phyloP scores from a whole-genome alignment of 1,284 basidiomycete species.

The Malassezia arunalokei region DNA sequence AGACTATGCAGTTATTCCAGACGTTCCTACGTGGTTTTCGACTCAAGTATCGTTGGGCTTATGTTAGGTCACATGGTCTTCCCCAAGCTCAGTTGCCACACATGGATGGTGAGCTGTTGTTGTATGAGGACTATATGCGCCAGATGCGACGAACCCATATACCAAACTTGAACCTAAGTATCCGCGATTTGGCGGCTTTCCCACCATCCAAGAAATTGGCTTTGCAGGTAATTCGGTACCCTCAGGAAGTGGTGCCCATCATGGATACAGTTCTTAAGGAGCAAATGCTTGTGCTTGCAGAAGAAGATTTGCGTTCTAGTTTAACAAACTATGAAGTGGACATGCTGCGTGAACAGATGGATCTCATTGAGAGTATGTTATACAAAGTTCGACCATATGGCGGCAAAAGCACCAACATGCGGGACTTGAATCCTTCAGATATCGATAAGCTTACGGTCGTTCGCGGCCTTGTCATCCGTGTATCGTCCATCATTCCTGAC shows the following conservation, averaged over 20 bases:
- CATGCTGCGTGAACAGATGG: slow-evolving; percentile 51
- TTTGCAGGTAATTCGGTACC: slow-evolving; percentile 63
- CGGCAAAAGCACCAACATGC: slow-evolving; percentile 52
- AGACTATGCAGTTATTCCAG: slow-evolving; percentile 80
- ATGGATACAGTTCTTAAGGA: slow-evolving; percentile 95
- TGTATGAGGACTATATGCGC: slow-evolving; percentile 72
- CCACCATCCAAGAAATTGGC: slow-evolving; percentile 67
- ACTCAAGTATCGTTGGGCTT: slow-evolving; percentile 70
- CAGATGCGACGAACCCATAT: slow-evolving; percentile 74
- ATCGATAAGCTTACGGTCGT: slow-evolving; percentile 66
- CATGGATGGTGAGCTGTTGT: slow-evolving; percentile 40
- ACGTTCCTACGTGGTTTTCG: slow-evolving; percentile 85
- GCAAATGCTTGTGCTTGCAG: slow-evolving; percentile 44
- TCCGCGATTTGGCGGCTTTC: slow-evolving; percentile 75
- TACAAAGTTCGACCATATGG: slow-evolving; percentile 90
- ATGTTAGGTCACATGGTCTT: slow-evolving; percentile 59
- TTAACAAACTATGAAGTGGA: slow-evolving; percentile 58
- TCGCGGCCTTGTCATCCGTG: slow-evolving; percentile 92
- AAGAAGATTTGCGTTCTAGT: slow-evolving; percentile 61
- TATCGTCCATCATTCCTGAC: slow-evolving; percentile 93
- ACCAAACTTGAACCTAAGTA: slow-evolving; percentile 81
- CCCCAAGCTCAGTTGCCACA: slow-evolving; percentile 18
- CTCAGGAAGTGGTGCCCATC: slow-evolving; percentile 88
- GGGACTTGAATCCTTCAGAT: slow-evolving; percentile 41
- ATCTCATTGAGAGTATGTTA: slow-evolving; percentile 50